Evolutionary conservation across 1,139 yeast species (phyloP).

Genomic region (Saccharomyces hybrid): DNA sequence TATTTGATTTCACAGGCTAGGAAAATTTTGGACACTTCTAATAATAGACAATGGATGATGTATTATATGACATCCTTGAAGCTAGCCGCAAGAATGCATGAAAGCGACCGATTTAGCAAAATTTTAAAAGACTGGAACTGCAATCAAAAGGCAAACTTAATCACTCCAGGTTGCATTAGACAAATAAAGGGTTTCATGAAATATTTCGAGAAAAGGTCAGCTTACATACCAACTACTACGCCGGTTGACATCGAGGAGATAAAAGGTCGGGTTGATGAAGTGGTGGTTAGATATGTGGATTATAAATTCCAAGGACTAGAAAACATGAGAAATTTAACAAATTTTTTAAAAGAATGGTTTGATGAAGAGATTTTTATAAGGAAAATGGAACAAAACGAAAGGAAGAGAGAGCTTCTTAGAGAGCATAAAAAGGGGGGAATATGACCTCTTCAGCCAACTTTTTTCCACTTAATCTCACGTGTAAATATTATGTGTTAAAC

Average conservation of each 20-base stretch:
- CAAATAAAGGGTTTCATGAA: conserved; percentile 14
- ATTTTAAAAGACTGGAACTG: conserved; percentile 20
- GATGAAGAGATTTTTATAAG: conserved; percentile 7
- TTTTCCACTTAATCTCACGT: not conserved
- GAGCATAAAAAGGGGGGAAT: not conserved
- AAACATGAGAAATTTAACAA: conserved; percentile 12
- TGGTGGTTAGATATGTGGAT: conserved; percentile 12
- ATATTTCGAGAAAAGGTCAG: conserved; percentile 11
- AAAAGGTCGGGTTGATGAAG: conserved; percentile 7
- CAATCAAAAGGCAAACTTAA: conserved; percentile 14
- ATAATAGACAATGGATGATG: conserved; percentile 16
- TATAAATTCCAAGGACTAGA: conserved; percentile 18
- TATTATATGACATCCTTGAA: conserved; percentile 21
- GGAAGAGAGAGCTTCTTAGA: not conserved
- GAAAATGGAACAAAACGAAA: not conserved
- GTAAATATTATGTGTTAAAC: not conserved
- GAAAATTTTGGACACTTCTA: conserved; percentile 7
- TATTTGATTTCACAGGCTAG: conserved; percentile 9
- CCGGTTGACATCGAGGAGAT: conserved; percentile 7
- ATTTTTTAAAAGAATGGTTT: conserved; percentile 12
- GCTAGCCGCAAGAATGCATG: conserved; percentile 13
- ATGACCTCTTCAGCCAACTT: not conserved
- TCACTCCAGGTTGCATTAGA: conserved; percentile 15
- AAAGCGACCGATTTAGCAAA: conserved; percentile 11
- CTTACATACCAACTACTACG: conserved; percentile 3